Conservation (phyloP, 768 basidiomycete genomes). For the Termitomyces heimii region DNA sequence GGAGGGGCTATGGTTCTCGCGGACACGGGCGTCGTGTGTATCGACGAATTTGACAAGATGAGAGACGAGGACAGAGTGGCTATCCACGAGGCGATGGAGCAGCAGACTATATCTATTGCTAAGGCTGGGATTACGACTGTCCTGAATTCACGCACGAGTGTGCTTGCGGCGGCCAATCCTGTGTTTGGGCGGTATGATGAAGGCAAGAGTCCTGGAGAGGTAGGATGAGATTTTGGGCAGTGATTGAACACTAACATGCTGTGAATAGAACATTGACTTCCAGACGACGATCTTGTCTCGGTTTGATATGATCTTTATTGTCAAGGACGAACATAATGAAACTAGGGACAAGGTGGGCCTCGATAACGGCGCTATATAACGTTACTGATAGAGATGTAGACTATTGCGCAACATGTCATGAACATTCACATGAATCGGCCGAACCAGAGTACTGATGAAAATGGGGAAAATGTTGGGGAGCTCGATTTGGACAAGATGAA, state of each 20-base stretch:
- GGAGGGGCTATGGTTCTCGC: slow-evolving; percentile 99
- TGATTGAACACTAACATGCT: slow-evolving; percentile 1
- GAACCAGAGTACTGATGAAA: slow-evolving; percentile 54
- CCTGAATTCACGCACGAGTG: slow-evolving; percentile 91
- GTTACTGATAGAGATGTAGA: slow-evolving; percentile 34
- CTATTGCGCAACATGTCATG: slow-evolving; percentile 97
- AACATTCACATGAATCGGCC: slow-evolving; percentile 97
- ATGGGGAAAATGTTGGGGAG: slow-evolving; percentile 72
- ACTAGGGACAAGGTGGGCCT: slow-evolving; percentile 68
- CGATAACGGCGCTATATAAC: neutral
- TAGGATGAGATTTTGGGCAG: slow-evolving; percentile 19
- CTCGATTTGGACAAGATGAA: slow-evolving; percentile 98
- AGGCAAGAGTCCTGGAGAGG: slow-evolving; percentile 92
- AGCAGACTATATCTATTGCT: slow-evolving; percentile 98
- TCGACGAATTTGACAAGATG: slow-evolving; percentile 99
- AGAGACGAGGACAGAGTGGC: slow-evolving; percentile 98
- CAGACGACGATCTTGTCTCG: slow-evolving; percentile 97
- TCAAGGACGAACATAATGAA: slow-evolving; percentile 97
- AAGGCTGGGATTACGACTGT: slow-evolving; percentile 99
- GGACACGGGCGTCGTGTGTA: slow-evolving; percentile 97
- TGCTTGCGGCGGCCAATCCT: slow-evolving; percentile 95
- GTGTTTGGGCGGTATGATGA: slow-evolving; percentile 98
- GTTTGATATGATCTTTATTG: slow-evolving; percentile 99
- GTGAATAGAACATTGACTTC: slow-evolving; percentile 82
- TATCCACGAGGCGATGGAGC: slow-evolving; percentile 99